These are phyloP conservation scores for Solanum virginianum DNA, from an alignment of 257 asterid genomes.

Conservation along the genomic window DNA sequence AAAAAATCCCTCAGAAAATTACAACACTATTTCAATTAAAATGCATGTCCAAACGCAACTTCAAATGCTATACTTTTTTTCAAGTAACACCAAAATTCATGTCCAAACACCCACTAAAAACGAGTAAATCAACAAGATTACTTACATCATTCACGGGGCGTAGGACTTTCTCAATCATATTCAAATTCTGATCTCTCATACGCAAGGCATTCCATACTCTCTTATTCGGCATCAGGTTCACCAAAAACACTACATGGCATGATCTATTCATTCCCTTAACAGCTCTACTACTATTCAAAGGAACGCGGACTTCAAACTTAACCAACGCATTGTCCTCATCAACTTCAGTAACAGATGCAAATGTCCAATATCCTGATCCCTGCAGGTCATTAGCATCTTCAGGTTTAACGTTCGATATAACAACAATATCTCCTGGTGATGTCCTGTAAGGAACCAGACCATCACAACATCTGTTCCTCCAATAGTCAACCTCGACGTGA, in stretches of 20 bases:
- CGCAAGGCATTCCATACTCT: slow-evolving; percentile 38
- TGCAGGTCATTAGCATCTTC: slow-evolving; percentile 12
- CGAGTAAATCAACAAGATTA: not conserved
- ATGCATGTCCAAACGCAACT: not conserved
- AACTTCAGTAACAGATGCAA: slow-evolving; percentile 30
- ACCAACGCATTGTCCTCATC: slow-evolving; percentile 1
- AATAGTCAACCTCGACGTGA: slow-evolving; percentile 9
- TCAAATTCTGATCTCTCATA: slow-evolving; percentile 15
- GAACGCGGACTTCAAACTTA: slow-evolving; percentile 13
- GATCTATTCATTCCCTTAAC: not conserved
- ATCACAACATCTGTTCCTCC: slow-evolving; percentile 24
- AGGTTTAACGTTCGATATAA: slow-evolving; percentile 20
- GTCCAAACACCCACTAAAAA: not conserved
- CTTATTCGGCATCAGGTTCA: slow-evolving; percentile 16
- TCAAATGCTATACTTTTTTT: too few species aligned
- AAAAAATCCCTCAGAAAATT: too few species aligned
- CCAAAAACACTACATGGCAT: slow-evolving; percentile 27
- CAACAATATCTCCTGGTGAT: slow-evolving; percentile 30
- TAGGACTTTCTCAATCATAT: slow-evolving; percentile 21
- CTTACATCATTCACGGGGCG: slow-evolving; percentile 21
- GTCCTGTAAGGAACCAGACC: slow-evolving; percentile 32
- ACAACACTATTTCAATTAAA: not conserved
- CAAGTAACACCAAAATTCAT: not conserved
- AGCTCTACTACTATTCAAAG: not conserved
- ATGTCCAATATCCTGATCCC: slow-evolving; percentile 7